Percentiles rank a stretch among this genome's conserved stretches.
These are phyloP conservation scores for Solanum pennellii DNA, from an alignment of 257 asterid genomes.

Conservation along the genomic window DNA sequence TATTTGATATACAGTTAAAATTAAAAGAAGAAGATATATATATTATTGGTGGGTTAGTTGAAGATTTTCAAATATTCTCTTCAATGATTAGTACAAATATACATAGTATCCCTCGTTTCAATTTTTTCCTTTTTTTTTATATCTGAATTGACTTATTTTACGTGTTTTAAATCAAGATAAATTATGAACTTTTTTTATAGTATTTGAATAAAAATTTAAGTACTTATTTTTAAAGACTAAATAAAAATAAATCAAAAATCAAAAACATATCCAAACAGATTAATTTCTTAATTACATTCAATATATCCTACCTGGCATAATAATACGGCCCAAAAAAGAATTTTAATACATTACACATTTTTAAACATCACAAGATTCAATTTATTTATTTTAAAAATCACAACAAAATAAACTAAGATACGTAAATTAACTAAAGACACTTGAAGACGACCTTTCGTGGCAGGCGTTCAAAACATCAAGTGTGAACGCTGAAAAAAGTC, in stretches of 20 bases:
- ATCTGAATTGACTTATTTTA: not conserved
- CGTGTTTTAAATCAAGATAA: not conserved
- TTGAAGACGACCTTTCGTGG: not conserved
- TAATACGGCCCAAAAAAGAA: not conserved
- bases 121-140: not conserved
- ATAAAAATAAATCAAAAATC: not conserved
- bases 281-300: not conserved
- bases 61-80: not conserved
- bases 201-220: not conserved
- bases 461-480: not conserved
- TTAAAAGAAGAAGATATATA: not conserved
- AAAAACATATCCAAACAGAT: not conserved
- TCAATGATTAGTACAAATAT: not conserved
- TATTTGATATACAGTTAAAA: not conserved
- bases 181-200: not conserved
- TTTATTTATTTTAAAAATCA: not conserved
- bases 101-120: not conserved
- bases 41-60: not conserved
- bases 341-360: not conserved
- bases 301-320: not conserved
- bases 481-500: not conserved
- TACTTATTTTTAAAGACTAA: not conserved
- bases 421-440: not conserved
- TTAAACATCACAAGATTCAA: not conserved
- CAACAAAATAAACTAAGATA: not conserved